A percentile compares a stretch with the other conserved stretches of the same genome.
Conservation (phyloP, 2,329 filamentous ascomycete genomes). For the Escovopsis sp. region DNA sequence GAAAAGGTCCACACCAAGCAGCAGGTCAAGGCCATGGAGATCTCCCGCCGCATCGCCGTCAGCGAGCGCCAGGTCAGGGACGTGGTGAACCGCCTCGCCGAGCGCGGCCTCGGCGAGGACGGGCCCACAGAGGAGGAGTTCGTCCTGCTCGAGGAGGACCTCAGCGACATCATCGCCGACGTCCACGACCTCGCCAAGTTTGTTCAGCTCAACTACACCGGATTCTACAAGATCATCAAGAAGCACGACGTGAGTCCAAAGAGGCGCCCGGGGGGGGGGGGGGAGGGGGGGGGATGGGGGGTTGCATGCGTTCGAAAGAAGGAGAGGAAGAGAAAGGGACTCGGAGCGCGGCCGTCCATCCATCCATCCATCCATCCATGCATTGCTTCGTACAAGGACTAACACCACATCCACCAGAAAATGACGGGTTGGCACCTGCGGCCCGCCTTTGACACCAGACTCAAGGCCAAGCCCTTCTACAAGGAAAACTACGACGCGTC, state of each 20-base stretch:
- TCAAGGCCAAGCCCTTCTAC: constrained; percentile 96
- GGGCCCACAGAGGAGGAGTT: constrained; percentile 82
- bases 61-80: constrained; percentile 83
- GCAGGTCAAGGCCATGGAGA: constrained; percentile 93
- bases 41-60: constrained; percentile 74
- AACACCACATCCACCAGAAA: constrained; percentile 53
- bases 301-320: too few relatives aligned
- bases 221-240: constrained; percentile 99
- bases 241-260: constrained; percentile 70
- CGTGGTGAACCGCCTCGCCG: constrained; percentile 62
- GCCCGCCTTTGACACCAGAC: constrained; percentile 85
- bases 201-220: constrained; percentile 95
- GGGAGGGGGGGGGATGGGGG: too few relatives aligned
- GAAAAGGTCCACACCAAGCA: constrained; percentile 98
- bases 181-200: constrained; percentile 97
- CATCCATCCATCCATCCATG: neutral
- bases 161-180: constrained; percentile 96
- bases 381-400: constrained; percentile 4
- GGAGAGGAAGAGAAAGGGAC: too few relatives aligned
- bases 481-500: constrained; percentile 97
- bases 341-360: neutral
- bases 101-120: constrained; percentile 40
- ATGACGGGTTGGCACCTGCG: constrained; percentile 84
- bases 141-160: constrained; percentile 78
- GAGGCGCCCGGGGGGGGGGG: too few relatives aligned